Evolutionary conservation across 768 basidiomycete species (phyloP).

Genomic region (Lactarius indigo): DNA sequence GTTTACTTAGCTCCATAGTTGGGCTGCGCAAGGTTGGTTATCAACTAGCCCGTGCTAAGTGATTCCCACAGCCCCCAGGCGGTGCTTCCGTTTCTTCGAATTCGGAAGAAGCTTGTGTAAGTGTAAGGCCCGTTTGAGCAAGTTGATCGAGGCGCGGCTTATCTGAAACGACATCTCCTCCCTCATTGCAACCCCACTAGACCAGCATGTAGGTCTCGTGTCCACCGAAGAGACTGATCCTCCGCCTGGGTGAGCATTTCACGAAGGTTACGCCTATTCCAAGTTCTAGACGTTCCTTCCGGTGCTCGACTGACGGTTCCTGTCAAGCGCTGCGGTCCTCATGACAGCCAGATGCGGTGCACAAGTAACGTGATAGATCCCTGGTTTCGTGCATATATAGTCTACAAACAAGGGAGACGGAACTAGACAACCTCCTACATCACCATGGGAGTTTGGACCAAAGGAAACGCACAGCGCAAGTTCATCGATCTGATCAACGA

Average conservation of each 20-base stretch:
- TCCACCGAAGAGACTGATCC: neutral
- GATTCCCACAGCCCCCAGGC: neutral
- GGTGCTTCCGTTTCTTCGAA: neutral
- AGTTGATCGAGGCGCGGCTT: neutral
- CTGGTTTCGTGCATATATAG: neutral
- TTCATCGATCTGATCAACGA: constrained; percentile 13
- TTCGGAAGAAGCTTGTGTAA: neutral
- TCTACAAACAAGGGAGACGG: neutral
- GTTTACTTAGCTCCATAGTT: no score
- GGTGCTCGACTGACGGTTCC: neutral
- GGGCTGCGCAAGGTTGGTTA: neutral
- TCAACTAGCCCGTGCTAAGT: neutral
- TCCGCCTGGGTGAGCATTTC: neutral
- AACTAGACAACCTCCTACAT: neutral
- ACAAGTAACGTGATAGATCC: neutral
- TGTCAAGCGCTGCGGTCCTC: neutral
- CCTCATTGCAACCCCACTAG: neutral
- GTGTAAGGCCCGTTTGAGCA: neutral
- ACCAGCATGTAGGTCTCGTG: neutral
- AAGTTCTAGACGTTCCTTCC: neutral
- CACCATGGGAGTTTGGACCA: constrained; percentile 6
- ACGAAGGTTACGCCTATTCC: neutral
- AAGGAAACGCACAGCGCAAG: constrained; percentile 11
- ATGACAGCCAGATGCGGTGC: neutral
- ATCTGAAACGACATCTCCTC: neutral